Conservation (phyloP, 805 yeast species). For the Candida awuae region DNA sequence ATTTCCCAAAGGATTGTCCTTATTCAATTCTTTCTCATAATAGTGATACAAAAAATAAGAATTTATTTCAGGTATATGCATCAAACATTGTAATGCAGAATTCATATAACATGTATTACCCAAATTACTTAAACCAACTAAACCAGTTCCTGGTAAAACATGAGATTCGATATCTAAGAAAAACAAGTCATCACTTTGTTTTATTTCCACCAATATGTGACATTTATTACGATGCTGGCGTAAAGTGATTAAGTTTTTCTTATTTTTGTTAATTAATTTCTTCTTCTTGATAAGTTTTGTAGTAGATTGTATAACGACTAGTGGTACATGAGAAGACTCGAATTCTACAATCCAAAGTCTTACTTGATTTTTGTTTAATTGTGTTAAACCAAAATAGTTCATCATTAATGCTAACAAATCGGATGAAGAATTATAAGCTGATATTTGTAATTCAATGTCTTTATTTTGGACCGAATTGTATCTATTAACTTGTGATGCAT, state of each 20-base stretch:
- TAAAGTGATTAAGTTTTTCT: slow-evolving; percentile 7
- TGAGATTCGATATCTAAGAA: slow-evolving; percentile 19
- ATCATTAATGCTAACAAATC: slow-evolving; percentile 17
- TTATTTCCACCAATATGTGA: slow-evolving; percentile 23
- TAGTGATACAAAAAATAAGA: slow-evolving; percentile 61
- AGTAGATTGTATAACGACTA: slow-evolving; percentile 15
- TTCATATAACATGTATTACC: slow-evolving; percentile 96
- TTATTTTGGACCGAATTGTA: slow-evolving; percentile 27
- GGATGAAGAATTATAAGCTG: slow-evolving; percentile 27
- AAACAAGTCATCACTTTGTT: slow-evolving; percentile 21
- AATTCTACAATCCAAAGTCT: slow-evolving; percentile 24
- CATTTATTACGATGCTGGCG: slow-evolving; percentile 9
- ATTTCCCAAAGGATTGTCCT: slow-evolving; percentile 76
- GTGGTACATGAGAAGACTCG: slow-evolving; percentile 11
- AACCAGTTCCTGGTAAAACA: slow-evolving; percentile 35
- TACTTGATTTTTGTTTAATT: slow-evolving; percentile 5
- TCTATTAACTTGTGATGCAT: slow-evolving; percentile 20
- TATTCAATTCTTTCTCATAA: slow-evolving; percentile 60
- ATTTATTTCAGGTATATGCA: slow-evolving; percentile 77
- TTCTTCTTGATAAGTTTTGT: slow-evolving; percentile 15
- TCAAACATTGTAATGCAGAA: slow-evolving; percentile 83
- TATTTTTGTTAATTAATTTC: slow-evolving; percentile 18
- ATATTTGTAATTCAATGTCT: slow-evolving; percentile 29
- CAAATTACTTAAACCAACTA: slow-evolving; percentile 56
- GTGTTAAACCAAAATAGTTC: slow-evolving; percentile 15